phyloP scores from a whole-genome alignment of 2,329 filamentous ascomycete genomes.

The Ilyonectria destructans region DNA sequence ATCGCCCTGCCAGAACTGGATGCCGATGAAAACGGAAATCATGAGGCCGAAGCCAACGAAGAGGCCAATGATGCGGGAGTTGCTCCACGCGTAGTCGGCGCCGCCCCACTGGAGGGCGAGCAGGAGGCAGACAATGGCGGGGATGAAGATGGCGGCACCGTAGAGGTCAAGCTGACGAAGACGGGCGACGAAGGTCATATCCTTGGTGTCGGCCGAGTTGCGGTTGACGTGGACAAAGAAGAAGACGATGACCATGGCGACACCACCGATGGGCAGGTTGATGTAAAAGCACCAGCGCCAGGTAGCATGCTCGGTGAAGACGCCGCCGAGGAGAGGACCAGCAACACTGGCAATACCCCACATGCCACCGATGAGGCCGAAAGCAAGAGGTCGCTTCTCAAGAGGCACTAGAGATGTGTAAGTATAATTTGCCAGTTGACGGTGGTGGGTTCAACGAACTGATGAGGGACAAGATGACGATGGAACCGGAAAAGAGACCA shows the following conservation, averaged over 20 bases:
- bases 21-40: slow-evolving; percentile 62
- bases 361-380: slow-evolving; percentile 70
- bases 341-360: slow-evolving; percentile 70
- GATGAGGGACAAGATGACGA: slow-evolving; percentile 64
- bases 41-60: slow-evolving; percentile 66
- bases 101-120: slow-evolving; percentile 74
- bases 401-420: slow-evolving; percentile 62
- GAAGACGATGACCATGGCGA: slow-evolving; percentile 65
- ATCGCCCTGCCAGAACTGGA: slow-evolving; percentile 62
- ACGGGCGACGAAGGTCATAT: slow-evolving; percentile 55
- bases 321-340: slow-evolving; percentile 67
- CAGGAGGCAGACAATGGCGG: slow-evolving; percentile 67
- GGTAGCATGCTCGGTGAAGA: slow-evolving; percentile 64
- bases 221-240: slow-evolving; percentile 63
- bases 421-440: slow-evolving; percentile 2
- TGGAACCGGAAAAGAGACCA: slow-evolving; percentile 66
- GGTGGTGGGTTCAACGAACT: slow-evolving; percentile 44
- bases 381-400: slow-evolving; percentile 68
- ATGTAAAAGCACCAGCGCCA: slow-evolving; percentile 70
- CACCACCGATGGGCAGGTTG: slow-evolving; percentile 64
- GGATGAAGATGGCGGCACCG: slow-evolving; percentile 67
- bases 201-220: slow-evolving; percentile 53
- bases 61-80: slow-evolving; percentile 65
- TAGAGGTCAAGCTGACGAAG: slow-evolving; percentile 65
- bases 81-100: slow-evolving; percentile 66